Evolutionary conservation across 352 stramenopile species (phyloP).

Genomic region (Pythium scleroteichum): DNA sequence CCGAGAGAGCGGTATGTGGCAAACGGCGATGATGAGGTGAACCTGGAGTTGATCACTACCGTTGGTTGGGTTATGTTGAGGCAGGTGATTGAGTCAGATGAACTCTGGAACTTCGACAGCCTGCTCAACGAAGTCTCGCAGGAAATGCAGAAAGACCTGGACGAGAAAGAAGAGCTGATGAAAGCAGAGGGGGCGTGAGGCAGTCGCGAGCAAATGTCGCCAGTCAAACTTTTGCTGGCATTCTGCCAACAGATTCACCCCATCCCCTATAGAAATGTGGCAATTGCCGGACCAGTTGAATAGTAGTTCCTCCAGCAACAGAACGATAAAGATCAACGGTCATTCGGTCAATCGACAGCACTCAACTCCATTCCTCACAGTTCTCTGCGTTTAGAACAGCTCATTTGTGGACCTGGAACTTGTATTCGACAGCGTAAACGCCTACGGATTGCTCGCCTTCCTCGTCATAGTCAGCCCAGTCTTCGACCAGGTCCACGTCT

Average conservation of each 20-base stretch:
- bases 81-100: conserved; percentile 67
- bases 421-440: conserved; percentile 78
- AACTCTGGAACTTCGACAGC: conserved; percentile 74
- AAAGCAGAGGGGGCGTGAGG: conserved; percentile 34
- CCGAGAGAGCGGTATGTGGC: conserved; percentile 63
- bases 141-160: conserved; percentile 75
- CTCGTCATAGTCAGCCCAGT: conserved; percentile 88
- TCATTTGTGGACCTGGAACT: conserved; percentile 83
- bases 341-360: too few relatives aligned
- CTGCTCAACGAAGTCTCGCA: conserved; percentile 80
- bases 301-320: too few relatives aligned
- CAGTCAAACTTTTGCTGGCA: too few relatives aligned
- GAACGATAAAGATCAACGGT: too few relatives aligned
- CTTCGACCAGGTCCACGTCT: conserved; percentile 78
- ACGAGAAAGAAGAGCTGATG: conserved; percentile 74
- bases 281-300: too few relatives aligned
- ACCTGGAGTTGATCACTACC: neutral
- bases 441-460: conserved; percentile 78
- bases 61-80: neutral
- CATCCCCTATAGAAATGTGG: too few relatives aligned
- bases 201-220: neutral
- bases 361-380: neutral
- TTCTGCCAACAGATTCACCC: too few relatives aligned
- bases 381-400: neutral
- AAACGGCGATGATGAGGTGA: neutral